A percentile compares a stretch with the other conserved stretches of the same genome.
These are phyloP conservation scores for Naganishia liquefaciens DNA, from an alignment of 1,284 basidiomycete species.

Conservation along the genomic window DNA sequence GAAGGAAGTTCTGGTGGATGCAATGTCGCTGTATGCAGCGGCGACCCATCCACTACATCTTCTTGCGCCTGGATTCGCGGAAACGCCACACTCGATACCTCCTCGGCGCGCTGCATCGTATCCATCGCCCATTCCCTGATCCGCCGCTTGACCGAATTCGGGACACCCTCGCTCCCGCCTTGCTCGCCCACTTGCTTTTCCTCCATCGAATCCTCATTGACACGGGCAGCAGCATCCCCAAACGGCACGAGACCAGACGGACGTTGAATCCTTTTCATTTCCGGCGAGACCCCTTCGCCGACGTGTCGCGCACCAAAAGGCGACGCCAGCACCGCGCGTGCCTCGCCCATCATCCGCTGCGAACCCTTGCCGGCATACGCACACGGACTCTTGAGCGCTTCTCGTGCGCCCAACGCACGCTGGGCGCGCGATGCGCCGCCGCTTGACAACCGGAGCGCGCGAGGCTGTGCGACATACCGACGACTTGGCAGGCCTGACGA, in stretches of 20 bases:
- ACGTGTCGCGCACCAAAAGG: conserved; percentile 10
- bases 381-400: not conserved
- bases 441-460: conserved; percentile 4
- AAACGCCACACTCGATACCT: not conserved
- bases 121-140: conserved; percentile 26
- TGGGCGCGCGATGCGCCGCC: too few relatives aligned
- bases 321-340: not conserved
- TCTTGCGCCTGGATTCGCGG: not conserved
- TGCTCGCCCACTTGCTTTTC: conserved; percentile 13
- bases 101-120: conserved; percentile 20
- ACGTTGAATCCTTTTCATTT: not conserved
- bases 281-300: not conserved
- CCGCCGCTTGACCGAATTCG: conserved; percentile 12
- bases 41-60: not conserved
- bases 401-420: not conserved
- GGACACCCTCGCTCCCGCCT: conserved; percentile 6
- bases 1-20: conserved; percentile 11
- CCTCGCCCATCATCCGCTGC: not conserved
- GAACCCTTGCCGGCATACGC: not conserved
- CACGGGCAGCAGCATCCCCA: not conserved
- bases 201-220: conserved; percentile 3
- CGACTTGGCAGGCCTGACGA: conserved; percentile 21
- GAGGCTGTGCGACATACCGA: conserved; percentile 18
- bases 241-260: too few relatives aligned
- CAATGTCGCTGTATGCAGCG: not conserved